Evolutionary conservation across 2,329 filamentous ascomycete genomes (phyloP).

Genomic region (Fusarium multiceps): DNA sequence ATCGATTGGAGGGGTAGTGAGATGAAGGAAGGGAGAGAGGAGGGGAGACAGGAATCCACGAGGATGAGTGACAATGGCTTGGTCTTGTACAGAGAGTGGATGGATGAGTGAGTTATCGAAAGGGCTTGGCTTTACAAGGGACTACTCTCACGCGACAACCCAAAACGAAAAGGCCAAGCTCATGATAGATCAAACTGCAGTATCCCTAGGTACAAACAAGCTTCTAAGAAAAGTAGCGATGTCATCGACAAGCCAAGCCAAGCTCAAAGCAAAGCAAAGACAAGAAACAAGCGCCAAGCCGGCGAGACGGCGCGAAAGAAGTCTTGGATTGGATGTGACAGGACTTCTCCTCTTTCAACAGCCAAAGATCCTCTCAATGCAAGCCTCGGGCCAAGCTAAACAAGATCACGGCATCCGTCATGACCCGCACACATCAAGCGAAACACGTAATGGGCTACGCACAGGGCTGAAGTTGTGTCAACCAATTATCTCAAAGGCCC

Average conservation of each 20-base stretch:
- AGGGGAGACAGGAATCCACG: neutral
- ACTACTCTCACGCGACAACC: conserved; percentile 30
- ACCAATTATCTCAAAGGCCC: conserved; percentile 16
- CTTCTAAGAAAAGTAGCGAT: conserved; percentile 9
- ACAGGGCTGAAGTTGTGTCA: conserved; percentile 28
- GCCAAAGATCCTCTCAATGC: neutral
- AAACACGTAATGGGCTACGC: conserved; percentile 33
- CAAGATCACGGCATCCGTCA: conserved; percentile 32
- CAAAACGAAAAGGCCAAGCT: conserved; percentile 7
- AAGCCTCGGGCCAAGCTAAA: conserved; percentile 6
- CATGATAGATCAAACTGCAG: neutral
- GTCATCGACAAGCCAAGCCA: conserved; percentile 24
- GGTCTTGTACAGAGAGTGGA: neutral
- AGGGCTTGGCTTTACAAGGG: conserved; percentile 29
- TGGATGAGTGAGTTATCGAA: neutral
- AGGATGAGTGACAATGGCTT: conserved; percentile 19
- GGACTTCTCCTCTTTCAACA: neutral
- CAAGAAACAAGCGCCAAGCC: conserved; percentile 33
- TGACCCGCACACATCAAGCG: conserved; percentile 34
- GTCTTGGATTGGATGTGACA: conserved; percentile 17
- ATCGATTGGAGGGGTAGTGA: conserved; percentile 22
- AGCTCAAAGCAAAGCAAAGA: neutral
- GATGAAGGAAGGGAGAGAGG: neutral
- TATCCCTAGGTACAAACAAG: neutral
- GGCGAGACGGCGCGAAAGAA: conserved; percentile 29